phyloP scores from a whole-genome alignment of 192 early-diverging fungal species.

The Coemansia reversa region DNA sequence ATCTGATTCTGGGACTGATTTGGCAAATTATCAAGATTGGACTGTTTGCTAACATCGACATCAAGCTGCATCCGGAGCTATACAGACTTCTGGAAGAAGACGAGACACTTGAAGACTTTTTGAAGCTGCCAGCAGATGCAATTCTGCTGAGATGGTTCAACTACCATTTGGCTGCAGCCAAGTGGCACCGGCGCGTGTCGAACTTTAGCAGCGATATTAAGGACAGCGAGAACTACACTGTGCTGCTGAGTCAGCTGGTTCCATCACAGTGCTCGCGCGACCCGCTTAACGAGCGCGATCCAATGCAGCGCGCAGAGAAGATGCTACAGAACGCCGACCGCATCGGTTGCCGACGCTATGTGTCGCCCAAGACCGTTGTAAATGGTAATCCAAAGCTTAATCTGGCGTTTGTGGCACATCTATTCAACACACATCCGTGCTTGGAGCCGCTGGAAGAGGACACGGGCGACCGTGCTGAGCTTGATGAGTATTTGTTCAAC shows the following conservation, averaged over 20 bases:
- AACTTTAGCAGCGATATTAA: constrained; percentile 94
- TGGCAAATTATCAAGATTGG: constrained; percentile 99
- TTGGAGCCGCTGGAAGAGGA: constrained; percentile 86
- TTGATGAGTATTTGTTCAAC: constrained; percentile 68
- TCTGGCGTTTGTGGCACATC: constrained; percentile 96
- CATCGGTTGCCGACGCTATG: constrained; percentile 90
- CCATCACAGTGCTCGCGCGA: constrained; percentile 77
- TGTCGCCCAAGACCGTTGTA: constrained; percentile 90
- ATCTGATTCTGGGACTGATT: constrained; percentile 94
- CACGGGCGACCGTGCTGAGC: constrained; percentile 77
- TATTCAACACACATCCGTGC: constrained; percentile 98
- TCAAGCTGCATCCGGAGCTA: constrained; percentile 97
- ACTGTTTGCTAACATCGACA: constrained; percentile 93
- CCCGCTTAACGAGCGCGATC: constrained; percentile 78
- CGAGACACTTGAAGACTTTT: constrained; percentile 91
- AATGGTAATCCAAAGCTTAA: constrained; percentile 97
- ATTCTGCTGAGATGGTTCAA: constrained; percentile 99
- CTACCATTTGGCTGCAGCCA: constrained; percentile 94
- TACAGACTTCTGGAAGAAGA: constrained; percentile 91
- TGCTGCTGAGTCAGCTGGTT: constrained; percentile 89
- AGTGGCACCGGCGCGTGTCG: constrained; percentile 77
- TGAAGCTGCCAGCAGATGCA: constrained; percentile 92
- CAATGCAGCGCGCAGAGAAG: constrained; percentile 80
- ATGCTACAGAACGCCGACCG: constrained; percentile 89
- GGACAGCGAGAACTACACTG: constrained; percentile 94